Base-by-base conservation (phyloP, 164 flowering plant genomes). In the Chloranthus sessilifolius region DNA sequence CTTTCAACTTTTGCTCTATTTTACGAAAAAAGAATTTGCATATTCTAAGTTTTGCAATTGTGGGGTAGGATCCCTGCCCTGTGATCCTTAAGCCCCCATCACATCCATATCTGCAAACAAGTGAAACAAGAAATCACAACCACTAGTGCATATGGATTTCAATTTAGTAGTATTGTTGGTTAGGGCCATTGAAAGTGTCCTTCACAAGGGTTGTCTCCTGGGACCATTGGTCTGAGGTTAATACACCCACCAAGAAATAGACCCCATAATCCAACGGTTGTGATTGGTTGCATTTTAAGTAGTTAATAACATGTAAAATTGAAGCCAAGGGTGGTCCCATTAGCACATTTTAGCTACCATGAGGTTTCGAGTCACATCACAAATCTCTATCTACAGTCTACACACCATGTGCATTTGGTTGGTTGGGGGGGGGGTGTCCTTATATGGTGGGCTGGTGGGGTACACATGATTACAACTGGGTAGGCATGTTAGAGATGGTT, bases 81-180 rank as follows among this genome's bases (percentile, higher is more conserved):
- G 31, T 50, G 41, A 14, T 23, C 12, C 28, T 34, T 5, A 21
- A 4, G 3, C 1, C n/a, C 42, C 37, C 10, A 6, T 34, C 7
- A 50, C 29, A 22, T 50, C 41, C 28, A 2, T 50, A 26, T 49
- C 28, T 4, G 26, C 7, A 4, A 15, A 31, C 15, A 19, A 28
- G 2, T 22, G 2, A 50, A 33, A 36, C n/a, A 12, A 14, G 7
- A 50, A 9, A 31, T 3, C 37, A 12, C 19, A 50, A n/a, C 40
- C 29, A 34, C 20, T 6, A 24, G n/a, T 23, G 42, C 53, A 50
- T n/a, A 42, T 50, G 53, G 53, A 23, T n/a, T 50, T n/a, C 23
- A n/a, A 50, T 50, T 40, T 28, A 3, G 21, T 12, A 34, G 24
- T 34, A 17, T 34, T 34, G 53, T 34, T 35, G 29, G 30, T 35